Base-by-base conservation (phyloP, 2,329 filamentous ascomycete species). In the Aspergillus fumigatus region DNA sequence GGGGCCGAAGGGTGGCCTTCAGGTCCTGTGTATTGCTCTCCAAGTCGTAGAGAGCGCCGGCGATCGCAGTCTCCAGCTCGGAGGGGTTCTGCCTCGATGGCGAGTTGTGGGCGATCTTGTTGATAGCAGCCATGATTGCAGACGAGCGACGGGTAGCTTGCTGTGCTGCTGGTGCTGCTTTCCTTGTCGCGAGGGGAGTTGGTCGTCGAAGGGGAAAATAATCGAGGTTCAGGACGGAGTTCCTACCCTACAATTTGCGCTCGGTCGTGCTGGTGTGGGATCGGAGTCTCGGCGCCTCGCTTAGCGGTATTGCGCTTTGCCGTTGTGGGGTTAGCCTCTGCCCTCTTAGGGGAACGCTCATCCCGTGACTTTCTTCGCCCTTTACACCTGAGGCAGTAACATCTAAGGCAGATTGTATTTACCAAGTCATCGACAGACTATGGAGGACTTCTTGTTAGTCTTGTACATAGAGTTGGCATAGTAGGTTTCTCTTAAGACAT, bases 1-100 rank as follows among this genome's bases (percentile, higher is more conserved):
- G 88, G 80, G 94, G 94, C 77, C 94, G 89, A 77, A 99, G 89
- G 72, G 92, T 89, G 75, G 86, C 86, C 89, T 93, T 96, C 82
- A 99, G 90, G 82, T 99, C 94, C 79, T 92, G 84, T 77, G 94
- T 96, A 88, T 97, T 97, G 84, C 88, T 92, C 91, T 99, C 94
- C 82, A 99, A 90, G 77, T 99, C 94, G 85, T 89, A 95, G 68
- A 99, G 90, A 82, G 94, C 94, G 82, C 88, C 89, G 79, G 94
- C 94, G 79, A 99, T 95, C 85, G 83, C 90, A 80, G 85, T 88
- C 90, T 99, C 94, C 73, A 97, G 88, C 88, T 99, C 94, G 70
- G 91, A 96, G 71, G 94, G 94, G 82, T 88, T 95, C 80, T 89
- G 86, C 85, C 91, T 87, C 82, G 93, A 97, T 71, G 93, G 89